These are phyloP conservation scores for Chloranthus sessilifolius DNA, from an alignment of 164 flowering plant genomes.

Conservation along the genomic window DNA sequence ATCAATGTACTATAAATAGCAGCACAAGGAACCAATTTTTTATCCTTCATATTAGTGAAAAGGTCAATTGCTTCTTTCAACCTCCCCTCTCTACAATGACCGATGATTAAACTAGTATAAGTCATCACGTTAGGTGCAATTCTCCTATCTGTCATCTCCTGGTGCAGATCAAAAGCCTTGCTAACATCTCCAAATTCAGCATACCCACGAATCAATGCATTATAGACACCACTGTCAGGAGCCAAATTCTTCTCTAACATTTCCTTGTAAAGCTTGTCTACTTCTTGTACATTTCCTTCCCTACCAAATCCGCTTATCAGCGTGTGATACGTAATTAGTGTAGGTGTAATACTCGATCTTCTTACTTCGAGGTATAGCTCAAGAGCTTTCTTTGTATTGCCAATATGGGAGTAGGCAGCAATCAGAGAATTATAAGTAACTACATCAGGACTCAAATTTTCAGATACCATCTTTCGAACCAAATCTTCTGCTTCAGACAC, in stretches of 20 bases:
- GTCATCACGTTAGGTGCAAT: slow-evolving; percentile 44
- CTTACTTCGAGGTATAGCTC: slow-evolving; percentile 51
- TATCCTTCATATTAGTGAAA: slow-evolving; percentile 44
- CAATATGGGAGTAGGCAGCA: slow-evolving; percentile 37
- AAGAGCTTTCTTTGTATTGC: slow-evolving; percentile 38
- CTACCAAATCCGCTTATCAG: slow-evolving; percentile 33
- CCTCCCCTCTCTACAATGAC: slow-evolving; percentile 36
- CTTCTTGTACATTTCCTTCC: slow-evolving; percentile 25
- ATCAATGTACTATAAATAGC: slow-evolving; percentile 48
- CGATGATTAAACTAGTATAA: slow-evolving; percentile 52
- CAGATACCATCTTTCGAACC: slow-evolving; percentile 22
- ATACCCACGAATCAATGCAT: slow-evolving; percentile 43
- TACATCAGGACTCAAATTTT: slow-evolving; percentile 54
- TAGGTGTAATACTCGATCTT: slow-evolving; percentile 39
- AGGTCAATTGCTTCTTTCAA: slow-evolving; percentile 36
- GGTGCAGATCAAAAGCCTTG: slow-evolving; percentile 39
- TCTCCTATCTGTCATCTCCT: slow-evolving; percentile 43
- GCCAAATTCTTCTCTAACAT: slow-evolving; percentile 36
- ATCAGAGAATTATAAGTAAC: slow-evolving; percentile 75
- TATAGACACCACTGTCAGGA: slow-evolving; percentile 51
- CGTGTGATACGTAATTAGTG: slow-evolving; percentile 48
- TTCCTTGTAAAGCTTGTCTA: slow-evolving; percentile 45
- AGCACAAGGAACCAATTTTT: slow-evolving; percentile 38
- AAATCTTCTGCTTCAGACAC: slow-evolving; percentile 54
- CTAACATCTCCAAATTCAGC: slow-evolving; percentile 40